phyloP scores from a whole-genome alignment of 164 flowering plant species.

The Vitis riparia region DNA sequence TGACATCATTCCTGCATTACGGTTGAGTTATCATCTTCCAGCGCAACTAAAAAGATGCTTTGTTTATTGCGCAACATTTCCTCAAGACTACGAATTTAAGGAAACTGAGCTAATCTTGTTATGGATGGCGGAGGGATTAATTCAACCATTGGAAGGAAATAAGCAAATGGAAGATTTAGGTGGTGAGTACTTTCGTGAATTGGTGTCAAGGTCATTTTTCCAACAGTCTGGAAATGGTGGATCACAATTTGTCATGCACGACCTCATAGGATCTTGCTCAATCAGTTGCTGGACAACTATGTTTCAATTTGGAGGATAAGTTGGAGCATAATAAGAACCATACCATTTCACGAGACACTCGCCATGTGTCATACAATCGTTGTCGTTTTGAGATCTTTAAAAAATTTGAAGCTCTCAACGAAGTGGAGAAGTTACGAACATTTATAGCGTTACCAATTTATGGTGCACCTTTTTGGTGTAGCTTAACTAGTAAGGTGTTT shows the following conservation, averaged over 20 bases:
- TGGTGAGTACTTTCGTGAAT: not conserved
- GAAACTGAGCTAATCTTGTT: not conserved
- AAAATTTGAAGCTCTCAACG: not conserved
- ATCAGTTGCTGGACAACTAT: not conserved
- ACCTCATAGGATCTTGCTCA: slow-evolving; percentile 2
- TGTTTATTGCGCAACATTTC: slow-evolving; percentile 8
- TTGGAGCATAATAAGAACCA: not conserved
- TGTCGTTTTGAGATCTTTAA: too few relatives aligned
- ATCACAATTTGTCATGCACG: not conserved
- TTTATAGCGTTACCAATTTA: too few relatives aligned
- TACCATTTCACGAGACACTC: not conserved
- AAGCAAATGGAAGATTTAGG: slow-evolving; percentile 4
- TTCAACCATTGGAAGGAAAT: too few relatives aligned
- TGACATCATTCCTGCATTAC: not conserved
- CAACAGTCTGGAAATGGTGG: not conserved
- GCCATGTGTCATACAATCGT: not conserved
- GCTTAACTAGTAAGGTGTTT: too few relatives aligned
- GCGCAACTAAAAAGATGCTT: slow-evolving; percentile 2
- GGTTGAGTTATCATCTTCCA: slow-evolving; percentile 1
- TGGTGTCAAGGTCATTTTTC: slow-evolving; percentile 1
- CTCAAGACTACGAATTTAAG: not conserved
- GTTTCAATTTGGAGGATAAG: too few relatives aligned
- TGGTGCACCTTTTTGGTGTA: too few relatives aligned
- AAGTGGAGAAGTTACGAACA: not conserved
- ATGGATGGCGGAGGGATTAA: too few relatives aligned